Conservation (phyloP, 23 red algal species). For the Cyanidium caldarium region DNA sequence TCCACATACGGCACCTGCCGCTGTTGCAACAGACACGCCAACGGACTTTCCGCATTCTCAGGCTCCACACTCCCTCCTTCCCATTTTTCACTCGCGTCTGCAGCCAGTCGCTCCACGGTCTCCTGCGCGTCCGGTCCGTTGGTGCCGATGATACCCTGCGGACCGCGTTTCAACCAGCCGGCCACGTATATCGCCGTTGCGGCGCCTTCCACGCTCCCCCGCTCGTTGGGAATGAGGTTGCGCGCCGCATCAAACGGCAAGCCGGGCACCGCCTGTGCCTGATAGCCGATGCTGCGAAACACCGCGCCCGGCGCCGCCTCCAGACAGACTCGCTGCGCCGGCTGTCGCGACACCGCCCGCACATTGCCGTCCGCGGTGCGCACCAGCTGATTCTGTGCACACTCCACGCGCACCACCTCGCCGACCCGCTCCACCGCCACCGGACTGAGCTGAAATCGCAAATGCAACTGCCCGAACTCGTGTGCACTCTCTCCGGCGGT, state of each 20-base stretch:
- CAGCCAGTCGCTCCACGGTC: conserved; percentile 5
- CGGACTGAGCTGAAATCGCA: conserved; percentile 19
- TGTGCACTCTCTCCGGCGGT: neutral
- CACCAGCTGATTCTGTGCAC: neutral
- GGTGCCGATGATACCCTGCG: conserved; percentile 20
- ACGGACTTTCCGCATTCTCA: no score
- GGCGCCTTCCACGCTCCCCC: neutral
- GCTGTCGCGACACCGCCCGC: neutral
- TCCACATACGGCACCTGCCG: neutral
- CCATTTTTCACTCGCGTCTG: neutral
- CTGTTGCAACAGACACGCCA: neutral
- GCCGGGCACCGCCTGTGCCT: neutral
- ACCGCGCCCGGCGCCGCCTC: neutral
- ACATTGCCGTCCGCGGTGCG: neutral
- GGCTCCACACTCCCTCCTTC: neutral
- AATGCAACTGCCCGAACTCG: neutral
- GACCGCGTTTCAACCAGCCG: conserved; percentile 33
- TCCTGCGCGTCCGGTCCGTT: conserved; percentile 33
- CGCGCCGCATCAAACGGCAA: conserved; percentile 17
- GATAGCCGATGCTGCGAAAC: conserved; percentile 24
- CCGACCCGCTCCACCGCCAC: neutral
- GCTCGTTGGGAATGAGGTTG: conserved; percentile 8
- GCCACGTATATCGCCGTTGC: conserved; percentile 17
- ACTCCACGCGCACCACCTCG: neutral
- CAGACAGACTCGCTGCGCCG: neutral